These are phyloP conservation scores for Septoria petroselini DNA, from an alignment of 2,329 filamentous ascomycete genomes.

Conservation along the genomic window DNA sequence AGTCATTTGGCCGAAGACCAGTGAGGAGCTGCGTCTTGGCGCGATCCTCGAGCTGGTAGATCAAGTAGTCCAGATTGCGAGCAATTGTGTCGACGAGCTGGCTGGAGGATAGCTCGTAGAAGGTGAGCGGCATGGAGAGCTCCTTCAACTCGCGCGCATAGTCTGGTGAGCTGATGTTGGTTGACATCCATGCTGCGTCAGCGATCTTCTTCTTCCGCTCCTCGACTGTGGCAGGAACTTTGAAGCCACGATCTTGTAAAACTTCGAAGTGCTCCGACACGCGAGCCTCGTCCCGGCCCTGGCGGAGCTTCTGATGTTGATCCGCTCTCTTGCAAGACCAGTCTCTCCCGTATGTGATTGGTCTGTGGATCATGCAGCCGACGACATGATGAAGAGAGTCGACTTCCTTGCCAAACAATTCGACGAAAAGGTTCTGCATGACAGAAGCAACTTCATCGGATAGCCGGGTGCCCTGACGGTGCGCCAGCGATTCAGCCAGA, in stretches of 20 bases:
- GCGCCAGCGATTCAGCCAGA: slow-evolving; percentile 31
- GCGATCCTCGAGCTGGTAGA: slow-evolving; percentile 23
- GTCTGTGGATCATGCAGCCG: slow-evolving; percentile 19
- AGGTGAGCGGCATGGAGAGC: slow-evolving; percentile 62
- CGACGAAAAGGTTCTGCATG: slow-evolving; percentile 31
- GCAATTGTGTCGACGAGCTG: slow-evolving; percentile 59
- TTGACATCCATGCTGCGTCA: slow-evolving; percentile 29
- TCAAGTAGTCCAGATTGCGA: slow-evolving; percentile 24
- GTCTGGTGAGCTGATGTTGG: slow-evolving; percentile 54
- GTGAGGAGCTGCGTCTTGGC: slow-evolving; percentile 14
- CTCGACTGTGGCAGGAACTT: slow-evolving; percentile 26
- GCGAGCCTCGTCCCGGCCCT: slow-evolving; percentile 32
- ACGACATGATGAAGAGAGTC: slow-evolving; percentile 28
- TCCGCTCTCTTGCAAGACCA: slow-evolving; percentile 28
- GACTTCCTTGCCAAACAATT: slow-evolving; percentile 32
- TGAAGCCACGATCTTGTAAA: slow-evolving; percentile 23
- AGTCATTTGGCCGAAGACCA: slow-evolving; percentile 18
- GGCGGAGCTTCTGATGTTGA: slow-evolving; percentile 27
- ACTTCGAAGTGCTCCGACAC: slow-evolving; percentile 33
- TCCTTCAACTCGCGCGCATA: slow-evolving; percentile 61
- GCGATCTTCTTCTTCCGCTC: slow-evolving; percentile 33
- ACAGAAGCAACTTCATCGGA: slow-evolving; percentile 30
- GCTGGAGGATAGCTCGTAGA: slow-evolving; percentile 64
- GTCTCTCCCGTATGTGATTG: slow-evolving; percentile 37
- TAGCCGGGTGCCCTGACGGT: slow-evolving; percentile 36